phyloP scores from a whole-genome alignment of 108 stramenopile genomes.

The Nitzschia palea region DNA sequence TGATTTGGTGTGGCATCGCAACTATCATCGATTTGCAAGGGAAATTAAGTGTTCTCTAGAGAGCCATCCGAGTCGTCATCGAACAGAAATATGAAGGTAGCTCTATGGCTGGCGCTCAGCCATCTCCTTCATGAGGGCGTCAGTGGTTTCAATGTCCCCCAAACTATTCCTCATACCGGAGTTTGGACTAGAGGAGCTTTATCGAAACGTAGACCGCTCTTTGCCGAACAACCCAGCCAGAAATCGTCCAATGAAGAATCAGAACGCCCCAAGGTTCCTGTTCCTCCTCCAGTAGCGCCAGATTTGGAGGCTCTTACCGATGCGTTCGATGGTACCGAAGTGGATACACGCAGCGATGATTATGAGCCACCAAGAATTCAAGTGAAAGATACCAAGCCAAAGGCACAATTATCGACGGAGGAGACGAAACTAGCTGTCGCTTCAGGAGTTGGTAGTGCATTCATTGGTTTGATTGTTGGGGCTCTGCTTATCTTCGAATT shows the following conservation, averaged over 20 bases:
- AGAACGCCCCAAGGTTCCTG: conserved; percentile 6
- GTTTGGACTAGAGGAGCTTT: not conserved
- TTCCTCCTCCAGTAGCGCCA: not conserved
- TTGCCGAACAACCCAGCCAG: not conserved
- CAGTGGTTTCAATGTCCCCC: not conserved
- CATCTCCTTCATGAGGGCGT: not conserved
- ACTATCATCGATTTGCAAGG: too few relatives aligned
- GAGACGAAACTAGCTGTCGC: conserved; percentile 20
- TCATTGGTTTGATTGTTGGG: conserved; percentile 19
- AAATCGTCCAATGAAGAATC: not conserved
- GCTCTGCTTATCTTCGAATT: conserved; percentile 1
- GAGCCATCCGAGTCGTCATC: not conserved
- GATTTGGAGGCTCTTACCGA: not conserved
- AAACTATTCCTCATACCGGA: not conserved
- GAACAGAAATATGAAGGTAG: conserved; percentile 1
- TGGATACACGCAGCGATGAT: too few relatives aligned
- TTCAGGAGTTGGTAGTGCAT: conserved; percentile 22
- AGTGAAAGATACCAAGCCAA: conserved; percentile 2
- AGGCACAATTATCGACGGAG: conserved; percentile 10
- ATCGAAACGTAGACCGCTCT: not conserved
- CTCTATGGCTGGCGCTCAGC: not conserved
- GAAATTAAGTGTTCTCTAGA: too few relatives aligned
- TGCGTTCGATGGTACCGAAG: too few relatives aligned
- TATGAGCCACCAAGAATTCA: too few relatives aligned
- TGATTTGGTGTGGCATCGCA: not conserved